Evolutionary conservation across 805 yeast species (phyloP), one percentile per base, ranked within the genome.

Genomic region (Pachysolen tannophilus): DNA sequence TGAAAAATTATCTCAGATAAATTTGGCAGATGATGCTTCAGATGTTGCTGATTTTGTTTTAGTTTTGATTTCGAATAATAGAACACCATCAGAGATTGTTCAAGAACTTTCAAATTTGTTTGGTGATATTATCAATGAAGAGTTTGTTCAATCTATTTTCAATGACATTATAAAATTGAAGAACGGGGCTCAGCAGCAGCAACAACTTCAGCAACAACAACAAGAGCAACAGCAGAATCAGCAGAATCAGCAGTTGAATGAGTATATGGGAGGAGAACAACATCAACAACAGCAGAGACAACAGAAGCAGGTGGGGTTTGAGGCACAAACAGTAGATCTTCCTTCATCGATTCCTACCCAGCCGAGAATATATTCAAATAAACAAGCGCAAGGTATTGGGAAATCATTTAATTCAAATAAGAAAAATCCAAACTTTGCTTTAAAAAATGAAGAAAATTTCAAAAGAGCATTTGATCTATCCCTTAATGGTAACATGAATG

Each of bases 1-100:
- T 13, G 53, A 55, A 32, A 65, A 61, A 46, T 53, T 70, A 21
- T 49, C 49, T 14, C 57, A 60, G 29, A 41, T 69, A 18, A 65
- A 63, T 39, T 58, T 70, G 41, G 58, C 57, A 8, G 78, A 72
- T 37, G 79, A 74, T 46, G 65, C 69, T 18, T 63, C 59, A 30
- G 80, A 78, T 45, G 77, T 79, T 28, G 83, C 92, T 10, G 92
- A 82, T 54, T 82, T 72, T 49, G 75, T 82, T 38, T 68, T 77
- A n/a, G 69, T 81, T 29, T 61, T 82, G 53, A 78, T 82, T 41
- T 77, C 79, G 10, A 80, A 79, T 44, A 77, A 79, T 46, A 75
- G 79, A 48, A 60, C 75, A 5, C 70, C 79, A 9, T 66, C 63
- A 13, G 82, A 77, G 35, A 78, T 82, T 24, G 67, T 70, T 14